A percentile compares a stretch with the other conserved stretches of the same genome.
Conservation (phyloP, 2,329 filamentous ascomycete species). For the Aspergillus sp. region DNA sequence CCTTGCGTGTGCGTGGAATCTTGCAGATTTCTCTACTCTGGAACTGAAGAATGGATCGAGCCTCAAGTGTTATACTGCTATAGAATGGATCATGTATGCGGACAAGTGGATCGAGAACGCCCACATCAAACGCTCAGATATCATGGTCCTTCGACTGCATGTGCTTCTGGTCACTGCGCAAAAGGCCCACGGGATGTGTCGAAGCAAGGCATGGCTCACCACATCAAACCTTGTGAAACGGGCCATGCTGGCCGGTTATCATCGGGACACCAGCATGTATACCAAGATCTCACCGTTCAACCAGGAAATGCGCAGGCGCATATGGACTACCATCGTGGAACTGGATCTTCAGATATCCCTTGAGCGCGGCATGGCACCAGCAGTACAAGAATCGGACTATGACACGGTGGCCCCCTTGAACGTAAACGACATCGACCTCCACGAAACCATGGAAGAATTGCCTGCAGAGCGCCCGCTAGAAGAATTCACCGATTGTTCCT, state of each 20-base stretch:
- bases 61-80: conserved; percentile 32
- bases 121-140: conserved; percentile 54
- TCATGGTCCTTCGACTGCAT: conserved; percentile 51
- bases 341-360: conserved; percentile 57
- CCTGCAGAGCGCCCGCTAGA: conserved; percentile 29
- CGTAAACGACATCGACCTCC: conserved; percentile 51
- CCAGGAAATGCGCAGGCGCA: conserved; percentile 50
- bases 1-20: conserved; percentile 40
- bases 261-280: conserved; percentile 40
- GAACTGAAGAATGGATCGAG: conserved; percentile 27
- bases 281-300: conserved; percentile 39
- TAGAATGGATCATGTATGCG: conserved; percentile 83
- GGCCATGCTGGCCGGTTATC: conserved; percentile 55
- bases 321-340: conserved; percentile 60
- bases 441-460: conserved; percentile 30
- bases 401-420: conserved; percentile 52
- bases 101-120: conserved; percentile 85
- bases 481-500: conserved; percentile 40
- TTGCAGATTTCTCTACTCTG: conserved; percentile 29
- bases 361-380: conserved; percentile 55
- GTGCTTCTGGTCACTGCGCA: conserved; percentile 53
- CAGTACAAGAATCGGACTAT: conserved; percentile 43
- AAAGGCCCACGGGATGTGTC: conserved; percentile 51
- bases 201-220: conserved; percentile 55
- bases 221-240: conserved; percentile 53